phyloP scores from a whole-genome alignment of 1,139 yeast species.

The Trichomonascaceae sp. region DNA sequence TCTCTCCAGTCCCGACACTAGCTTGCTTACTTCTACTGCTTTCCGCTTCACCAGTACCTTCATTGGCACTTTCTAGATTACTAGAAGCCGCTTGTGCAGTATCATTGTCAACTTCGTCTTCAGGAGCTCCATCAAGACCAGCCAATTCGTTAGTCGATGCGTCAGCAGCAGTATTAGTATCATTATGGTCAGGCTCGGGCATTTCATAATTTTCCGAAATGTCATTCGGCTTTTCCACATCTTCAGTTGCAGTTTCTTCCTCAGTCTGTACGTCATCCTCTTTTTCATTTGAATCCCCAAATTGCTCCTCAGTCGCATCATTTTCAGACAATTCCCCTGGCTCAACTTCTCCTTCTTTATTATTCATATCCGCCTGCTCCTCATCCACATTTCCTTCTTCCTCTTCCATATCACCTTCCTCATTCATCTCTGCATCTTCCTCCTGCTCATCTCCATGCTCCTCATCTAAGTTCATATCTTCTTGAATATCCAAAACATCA shows the following conservation, averaged over 20 bases:
- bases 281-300: slow-evolving; percentile 49
- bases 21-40: slow-evolving; percentile 57
- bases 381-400: slow-evolving; percentile 40
- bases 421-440: slow-evolving; percentile 22
- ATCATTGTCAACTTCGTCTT: slow-evolving; percentile 37
- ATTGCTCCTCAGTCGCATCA: slow-evolving; percentile 31
- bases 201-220: slow-evolving; percentile 24
- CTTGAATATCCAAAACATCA: slow-evolving; percentile 36
- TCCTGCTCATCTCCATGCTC: slow-evolving; percentile 32
- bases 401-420: slow-evolving; percentile 29
- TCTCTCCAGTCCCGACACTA: slow-evolving; percentile 24
- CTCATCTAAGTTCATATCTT: slow-evolving; percentile 30
- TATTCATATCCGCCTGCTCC: slow-evolving; percentile 75
- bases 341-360: slow-evolving; percentile 65
- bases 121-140: slow-evolving; percentile 39
- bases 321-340: slow-evolving; percentile 53
- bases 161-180: slow-evolving; percentile 16
- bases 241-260: slow-evolving; percentile 68
- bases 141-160: slow-evolving; percentile 29
- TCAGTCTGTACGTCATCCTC: slow-evolving; percentile 42
- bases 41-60: slow-evolving; percentile 73
- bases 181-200: slow-evolving; percentile 30
- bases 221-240: slow-evolving; percentile 20
- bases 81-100: slow-evolving; percentile 43
- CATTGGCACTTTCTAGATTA: slow-evolving; percentile 63